A percentile compares a stretch with the other conserved stretches of the same genome.
Evolutionary conservation across 2,329 filamentous ascomycete genomes (phyloP).

Genomic region (Verticillium klebahnii): DNA sequence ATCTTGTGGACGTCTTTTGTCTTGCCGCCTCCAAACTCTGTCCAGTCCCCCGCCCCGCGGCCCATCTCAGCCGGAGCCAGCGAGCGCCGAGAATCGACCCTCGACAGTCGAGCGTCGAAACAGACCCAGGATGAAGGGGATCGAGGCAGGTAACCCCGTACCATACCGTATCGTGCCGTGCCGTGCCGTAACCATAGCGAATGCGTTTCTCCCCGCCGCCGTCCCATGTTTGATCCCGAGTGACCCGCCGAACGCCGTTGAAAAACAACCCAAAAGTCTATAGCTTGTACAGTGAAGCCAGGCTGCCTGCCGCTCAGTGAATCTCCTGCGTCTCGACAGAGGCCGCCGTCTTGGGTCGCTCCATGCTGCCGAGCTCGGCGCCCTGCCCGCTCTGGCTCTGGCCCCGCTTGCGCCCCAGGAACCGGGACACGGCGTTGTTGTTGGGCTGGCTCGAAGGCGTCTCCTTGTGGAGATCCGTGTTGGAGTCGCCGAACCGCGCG

Average conservation of each 20-base stretch:
- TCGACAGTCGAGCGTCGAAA: too few species aligned
- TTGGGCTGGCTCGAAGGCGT: constrained; percentile 25
- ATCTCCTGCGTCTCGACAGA: constrained; percentile 17
- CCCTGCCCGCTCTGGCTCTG: constrained; percentile 66
- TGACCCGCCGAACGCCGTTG: constrained; percentile 2
- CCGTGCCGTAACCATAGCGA: constrained; percentile 7
- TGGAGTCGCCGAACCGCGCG: constrained; percentile 66
- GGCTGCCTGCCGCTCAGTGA: constrained; percentile 1
- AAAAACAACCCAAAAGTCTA: constrained; percentile 2
- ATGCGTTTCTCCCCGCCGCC: constrained; percentile 3
- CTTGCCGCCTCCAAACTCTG: not conserved
- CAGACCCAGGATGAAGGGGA: not conserved
- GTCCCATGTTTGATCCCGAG: not conserved
- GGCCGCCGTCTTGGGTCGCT: constrained; percentile 27
- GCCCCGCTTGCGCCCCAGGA: constrained; percentile 69
- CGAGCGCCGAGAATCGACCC: too few species aligned
- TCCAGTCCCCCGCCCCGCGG: too few species aligned
- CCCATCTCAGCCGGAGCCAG: too few species aligned
- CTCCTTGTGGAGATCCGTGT: constrained; percentile 26
- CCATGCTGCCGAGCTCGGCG: constrained; percentile 65
- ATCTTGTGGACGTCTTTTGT: not conserved
- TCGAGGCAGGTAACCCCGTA: not conserved
- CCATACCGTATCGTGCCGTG: not conserved
- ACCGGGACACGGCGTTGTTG: constrained; percentile 41
- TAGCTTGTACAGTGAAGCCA: not conserved